A percentile compares a stretch with the other conserved stretches of the same genome.
phyloP scores from a whole-genome alignment of 2,329 filamentous ascomycete species.

The Fusarium nurragi region DNA sequence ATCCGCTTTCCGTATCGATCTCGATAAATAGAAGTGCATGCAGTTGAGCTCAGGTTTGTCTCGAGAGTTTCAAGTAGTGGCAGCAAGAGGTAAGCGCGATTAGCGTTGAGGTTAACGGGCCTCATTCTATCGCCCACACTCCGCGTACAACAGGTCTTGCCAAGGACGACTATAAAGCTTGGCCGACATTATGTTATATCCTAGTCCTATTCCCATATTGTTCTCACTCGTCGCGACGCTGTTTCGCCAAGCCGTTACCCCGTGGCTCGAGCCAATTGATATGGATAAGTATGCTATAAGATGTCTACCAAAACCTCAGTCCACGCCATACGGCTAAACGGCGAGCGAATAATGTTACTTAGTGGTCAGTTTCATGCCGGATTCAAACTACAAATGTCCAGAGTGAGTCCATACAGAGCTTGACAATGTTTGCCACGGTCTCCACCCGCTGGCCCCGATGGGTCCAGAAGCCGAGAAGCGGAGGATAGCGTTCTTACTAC shows the following conservation, averaged over 20 bases:
- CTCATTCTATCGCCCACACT: neutral
- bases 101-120: neutral
- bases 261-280: neutral
- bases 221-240: neutral
- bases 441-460: neutral
- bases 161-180: no score
- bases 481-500: constrained; percentile 11
- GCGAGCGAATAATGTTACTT: no score
- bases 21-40: neutral
- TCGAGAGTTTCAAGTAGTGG: no score
- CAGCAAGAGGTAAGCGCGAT: neutral
- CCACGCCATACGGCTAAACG: no score
- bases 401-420: no score
- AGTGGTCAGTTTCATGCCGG: no score
- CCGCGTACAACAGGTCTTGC: no score
- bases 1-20: neutral
- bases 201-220: neutral
- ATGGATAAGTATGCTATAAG: no score
- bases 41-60: neutral
- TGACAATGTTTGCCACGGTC: neutral
- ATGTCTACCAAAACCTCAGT: no score
- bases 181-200: neutral
- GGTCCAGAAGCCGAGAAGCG: constrained; percentile 4
- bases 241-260: neutral
- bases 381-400: no score